These are phyloP conservation scores for Candida buenavistaensis DNA, from an alignment of 1,139 yeast genomes.

Conservation along the genomic window DNA sequence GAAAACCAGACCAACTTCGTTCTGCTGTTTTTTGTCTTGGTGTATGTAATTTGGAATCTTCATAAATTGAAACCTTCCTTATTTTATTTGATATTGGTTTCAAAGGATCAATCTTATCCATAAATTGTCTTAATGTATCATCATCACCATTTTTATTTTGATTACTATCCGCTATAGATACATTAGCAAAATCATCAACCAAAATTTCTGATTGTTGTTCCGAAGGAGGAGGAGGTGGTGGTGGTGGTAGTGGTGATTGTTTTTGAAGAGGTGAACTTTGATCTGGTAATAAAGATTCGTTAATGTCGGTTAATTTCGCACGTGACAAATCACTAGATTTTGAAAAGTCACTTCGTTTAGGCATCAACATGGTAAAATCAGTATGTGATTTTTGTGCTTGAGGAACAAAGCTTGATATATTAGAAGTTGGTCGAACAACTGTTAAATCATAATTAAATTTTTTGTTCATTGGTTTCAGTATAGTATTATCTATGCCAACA, in stretches of 20 bases:
- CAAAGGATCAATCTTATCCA: conserved; percentile 46
- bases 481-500: conserved; percentile 33
- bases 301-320: conserved; percentile 1
- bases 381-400: conserved; percentile 27
- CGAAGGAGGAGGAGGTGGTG: too few species aligned
- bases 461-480: conserved; percentile 15
- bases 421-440: conserved; percentile 21
- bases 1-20: conserved; percentile 28
- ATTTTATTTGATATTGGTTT: conserved; percentile 33
- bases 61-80: conserved; percentile 39
- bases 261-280: background rate
- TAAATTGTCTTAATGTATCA: conserved; percentile 31
- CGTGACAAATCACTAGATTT: background rate
- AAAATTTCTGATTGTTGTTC: conserved; percentile 14
- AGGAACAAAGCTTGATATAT: conserved; percentile 24
- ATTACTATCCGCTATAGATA: conserved; percentile 22
- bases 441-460: conserved; percentile 28
- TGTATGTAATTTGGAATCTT: conserved; percentile 27
- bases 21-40: conserved; percentile 26
- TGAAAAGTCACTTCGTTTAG: conserved; percentile 14
- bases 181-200: conserved; percentile 41
- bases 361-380: conserved; percentile 42
- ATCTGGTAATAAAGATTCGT: background rate
- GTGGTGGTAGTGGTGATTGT: too few species aligned
- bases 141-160: conserved; percentile 4